These are phyloP conservation scores for Jatropha multifida DNA, from an alignment of 441 rosid species.

Conservation along the genomic window DNA sequence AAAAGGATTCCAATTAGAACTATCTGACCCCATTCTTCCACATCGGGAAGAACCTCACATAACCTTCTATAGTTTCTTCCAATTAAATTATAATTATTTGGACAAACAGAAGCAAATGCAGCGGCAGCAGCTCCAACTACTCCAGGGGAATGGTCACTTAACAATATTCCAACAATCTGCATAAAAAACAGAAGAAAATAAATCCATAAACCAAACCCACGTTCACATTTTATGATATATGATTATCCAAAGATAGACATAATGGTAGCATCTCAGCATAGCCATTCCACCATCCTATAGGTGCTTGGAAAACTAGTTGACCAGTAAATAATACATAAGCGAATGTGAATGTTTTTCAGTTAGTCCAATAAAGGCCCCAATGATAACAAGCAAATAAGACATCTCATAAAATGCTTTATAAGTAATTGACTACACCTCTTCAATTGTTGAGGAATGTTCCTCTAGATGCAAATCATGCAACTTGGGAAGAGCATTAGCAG, in stretches of 20 bases:
- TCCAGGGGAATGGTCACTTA: constrained; percentile 81
- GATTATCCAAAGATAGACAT: neutral
- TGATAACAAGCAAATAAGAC: neutral
- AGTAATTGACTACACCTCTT: constrained; percentile 58
- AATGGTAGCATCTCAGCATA: neutral
- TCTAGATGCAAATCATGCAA: constrained; percentile 76
- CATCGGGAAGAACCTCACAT: constrained; percentile 94
- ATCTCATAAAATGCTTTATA: neutral
- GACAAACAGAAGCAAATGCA: constrained; percentile 84
- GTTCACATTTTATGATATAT: neutral
- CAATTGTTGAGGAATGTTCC: constrained; percentile 68
- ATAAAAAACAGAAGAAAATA: constrained; percentile 21
- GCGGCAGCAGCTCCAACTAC: constrained; percentile 98
- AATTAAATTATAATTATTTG: constrained; percentile 69
- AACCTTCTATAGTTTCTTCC: constrained; percentile 67
- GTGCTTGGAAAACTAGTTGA: constrained; percentile 1
- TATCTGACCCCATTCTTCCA: constrained; percentile 99
- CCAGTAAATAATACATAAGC: neutral
- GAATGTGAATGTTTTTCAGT: neutral
- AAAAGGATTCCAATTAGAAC: constrained; percentile 71
- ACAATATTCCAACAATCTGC: constrained; percentile 83
- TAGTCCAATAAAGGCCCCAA: neutral
- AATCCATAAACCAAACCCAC: constrained; percentile 10
- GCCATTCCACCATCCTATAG: constrained; percentile 1
- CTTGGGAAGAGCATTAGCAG: constrained; percentile 97